Base-by-base conservation (phyloP, 805 yeast species). In the Saturnispora serradocipensis region DNA sequence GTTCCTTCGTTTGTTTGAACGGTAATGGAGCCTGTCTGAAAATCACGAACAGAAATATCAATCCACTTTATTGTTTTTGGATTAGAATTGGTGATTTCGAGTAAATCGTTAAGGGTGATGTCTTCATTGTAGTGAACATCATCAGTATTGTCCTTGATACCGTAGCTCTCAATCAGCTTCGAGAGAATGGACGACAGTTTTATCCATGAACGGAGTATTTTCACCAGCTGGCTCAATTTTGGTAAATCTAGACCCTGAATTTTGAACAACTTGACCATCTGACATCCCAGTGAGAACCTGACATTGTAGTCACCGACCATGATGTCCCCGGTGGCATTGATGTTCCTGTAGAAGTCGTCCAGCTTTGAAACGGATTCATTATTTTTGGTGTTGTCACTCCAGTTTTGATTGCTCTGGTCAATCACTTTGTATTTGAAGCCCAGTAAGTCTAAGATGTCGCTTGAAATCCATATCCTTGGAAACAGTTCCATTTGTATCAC, bases 391-490 rank as follows among this genome's bases (percentile, higher is more conserved):
- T 50, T 50, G 22, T 54, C 53, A 20, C 58, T 58, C 58, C 61
- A 59, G 15, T 57, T 55, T 16, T 57, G 57, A 54, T 63, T 64
- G 6, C 57, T 60, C 18, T 59, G 56, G 9, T 59, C 55, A 3
- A 63, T 55, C 15, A 61, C 51, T 34, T 61, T 66, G 52, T 60
- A 62, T 13, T 49, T 46, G 5, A 62, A 44, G n/a, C 56, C 56
- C 15, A 60, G 43, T 24, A 61, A 61, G 28, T 57, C 36, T 20
- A 64, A 44, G 20, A 63, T 35, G 53, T 64, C 69, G 39, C 63
- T 58, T 0, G 70, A 69, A 4, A 67, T 55, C 70, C 70, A 67
- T 13, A 67, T 55, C 22, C 57, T 59, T 1, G 70, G 70, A 47
- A 63, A 57, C 10, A 65, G 25, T 46, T 67, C 71, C 18, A 67